phyloP scores from a whole-genome alignment of 2,329 filamentous ascomycete genomes.

The Akanthomyces muscarius region DNA sequence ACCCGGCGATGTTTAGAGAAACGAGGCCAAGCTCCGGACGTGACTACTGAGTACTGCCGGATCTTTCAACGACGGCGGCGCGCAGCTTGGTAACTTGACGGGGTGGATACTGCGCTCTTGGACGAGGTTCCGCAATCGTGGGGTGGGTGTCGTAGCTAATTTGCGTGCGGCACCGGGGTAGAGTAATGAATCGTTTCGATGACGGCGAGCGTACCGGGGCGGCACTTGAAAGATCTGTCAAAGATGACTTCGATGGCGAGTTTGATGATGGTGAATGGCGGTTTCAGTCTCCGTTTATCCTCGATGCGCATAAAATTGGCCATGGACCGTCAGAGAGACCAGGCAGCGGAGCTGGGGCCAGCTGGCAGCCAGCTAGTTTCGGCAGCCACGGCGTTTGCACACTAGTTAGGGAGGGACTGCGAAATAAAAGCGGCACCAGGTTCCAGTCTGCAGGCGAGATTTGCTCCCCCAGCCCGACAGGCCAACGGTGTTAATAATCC shows the following conservation, averaged over 20 bases:
- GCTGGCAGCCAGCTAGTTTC: conserved; percentile 3
- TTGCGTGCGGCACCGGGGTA: background rate
- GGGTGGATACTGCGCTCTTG: conserved; percentile 11
- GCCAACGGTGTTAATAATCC: conserved; percentile 4
- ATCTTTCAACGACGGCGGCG: conserved; percentile 8
- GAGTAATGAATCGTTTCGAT: background rate
- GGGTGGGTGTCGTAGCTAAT: conserved; percentile 5
- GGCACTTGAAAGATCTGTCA: background rate
- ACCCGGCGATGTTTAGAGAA: background rate
- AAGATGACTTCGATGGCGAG: background rate
- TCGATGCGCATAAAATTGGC: background rate
- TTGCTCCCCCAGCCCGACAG: background rate
- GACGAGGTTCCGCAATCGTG: conserved; percentile 18
- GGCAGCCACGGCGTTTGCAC: conserved; percentile 9
- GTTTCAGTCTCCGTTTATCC: conserved; percentile 3
- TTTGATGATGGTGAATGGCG: background rate
- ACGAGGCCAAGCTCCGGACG: background rate
- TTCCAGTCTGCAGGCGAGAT: conserved; percentile 1
- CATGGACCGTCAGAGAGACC: background rate
- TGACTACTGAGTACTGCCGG: background rate
- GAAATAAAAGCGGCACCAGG: conserved; percentile 12
- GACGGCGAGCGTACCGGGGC: background rate
- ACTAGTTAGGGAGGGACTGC: background rate
- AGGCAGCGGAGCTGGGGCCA: background rate
- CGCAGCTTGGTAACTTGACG: conserved; percentile 5